These are phyloP conservation scores for Theileria sp. DNA, from an alignment of 169 alveolate genomes.

Conservation along the genomic window DNA sequence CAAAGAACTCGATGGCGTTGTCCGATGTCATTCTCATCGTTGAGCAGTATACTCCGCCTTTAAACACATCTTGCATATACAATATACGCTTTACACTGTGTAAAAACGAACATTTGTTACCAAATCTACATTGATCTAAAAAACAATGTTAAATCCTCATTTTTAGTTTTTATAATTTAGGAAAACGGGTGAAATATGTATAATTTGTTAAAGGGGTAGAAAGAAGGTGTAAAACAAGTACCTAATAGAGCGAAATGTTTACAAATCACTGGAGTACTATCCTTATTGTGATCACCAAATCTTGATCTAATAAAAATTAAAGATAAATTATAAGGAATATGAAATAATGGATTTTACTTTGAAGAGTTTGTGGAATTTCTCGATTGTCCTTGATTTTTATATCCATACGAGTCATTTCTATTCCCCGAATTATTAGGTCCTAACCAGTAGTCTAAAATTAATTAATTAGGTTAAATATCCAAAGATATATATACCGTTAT, in stretches of 20 bases:
- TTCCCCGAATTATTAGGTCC: conserved; percentile 34
- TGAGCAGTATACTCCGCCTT: conserved; percentile 41
- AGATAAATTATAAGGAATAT: background rate
- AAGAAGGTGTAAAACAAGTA: background rate
- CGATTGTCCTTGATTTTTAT: conserved; percentile 22
- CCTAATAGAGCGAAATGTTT: conserved; percentile 55
- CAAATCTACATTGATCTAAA: conserved; percentile 63
- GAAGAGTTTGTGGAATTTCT: conserved; percentile 20
- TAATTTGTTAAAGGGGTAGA: background rate
- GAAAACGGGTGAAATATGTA: background rate
- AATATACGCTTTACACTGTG: conserved; percentile 44
- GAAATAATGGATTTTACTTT: conserved; percentile 10
- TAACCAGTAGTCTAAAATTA: conserved; percentile 42
- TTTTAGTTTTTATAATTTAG: background rate
- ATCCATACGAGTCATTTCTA: conserved; percentile 30
- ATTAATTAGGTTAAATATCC: conserved; percentile 7
- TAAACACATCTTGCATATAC: conserved; percentile 35
- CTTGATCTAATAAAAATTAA: conserved; percentile 4
- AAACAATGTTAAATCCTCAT: background rate
- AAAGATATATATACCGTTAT: conserved; percentile 6
- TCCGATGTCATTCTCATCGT: conserved; percentile 38
- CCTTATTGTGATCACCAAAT: conserved; percentile 20
- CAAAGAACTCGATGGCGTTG: conserved; percentile 46
- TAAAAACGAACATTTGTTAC: conserved; percentile 48
- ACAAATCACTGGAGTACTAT: conserved; percentile 25